These are phyloP conservation scores for Beauveria sp. DNA, from an alignment of 2,329 filamentous ascomycete species.

Conservation along the genomic window DNA sequence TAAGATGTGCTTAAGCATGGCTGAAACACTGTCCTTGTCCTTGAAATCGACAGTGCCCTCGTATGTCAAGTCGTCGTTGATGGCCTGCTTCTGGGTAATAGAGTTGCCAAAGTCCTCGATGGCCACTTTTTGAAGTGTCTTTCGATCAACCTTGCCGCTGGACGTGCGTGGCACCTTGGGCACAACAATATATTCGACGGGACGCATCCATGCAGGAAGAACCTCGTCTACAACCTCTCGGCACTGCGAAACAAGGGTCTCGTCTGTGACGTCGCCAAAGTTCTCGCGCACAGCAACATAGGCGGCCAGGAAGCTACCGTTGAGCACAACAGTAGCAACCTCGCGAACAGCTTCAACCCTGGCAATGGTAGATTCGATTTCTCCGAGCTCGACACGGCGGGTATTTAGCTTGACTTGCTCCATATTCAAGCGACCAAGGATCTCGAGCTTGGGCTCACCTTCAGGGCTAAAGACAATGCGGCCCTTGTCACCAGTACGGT, in stretches of 20 bases:
- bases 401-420: slow-evolving; percentile 12
- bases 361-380: slow-evolving; percentile 8
- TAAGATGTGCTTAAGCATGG: slow-evolving; percentile 5
- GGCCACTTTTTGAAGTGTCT: slow-evolving; percentile 2
- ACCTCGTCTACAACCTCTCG: slow-evolving; percentile 1
- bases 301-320: slow-evolving; percentile 9
- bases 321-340: slow-evolving; percentile 41
- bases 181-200: slow-evolving; percentile 7
- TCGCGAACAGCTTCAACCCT: slow-evolving; percentile 22
- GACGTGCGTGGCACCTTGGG: slow-evolving; percentile 7
- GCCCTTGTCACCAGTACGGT: slow-evolving; percentile 10
- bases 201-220: slow-evolving; percentile 12
- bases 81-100: slow-evolving; percentile 8
- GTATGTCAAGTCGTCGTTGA: neutral
- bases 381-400: slow-evolving; percentile 8
- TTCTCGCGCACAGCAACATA: slow-evolving; percentile 7
- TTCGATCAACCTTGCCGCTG: slow-evolving; percentile 11
- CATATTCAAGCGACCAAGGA: slow-evolving; percentile 9
- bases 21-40: neutral
- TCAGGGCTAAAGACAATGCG: slow-evolving; percentile 6
- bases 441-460: slow-evolving; percentile 9
- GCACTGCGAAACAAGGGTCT: neutral
- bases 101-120: slow-evolving; percentile 7
- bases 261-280: neutral
- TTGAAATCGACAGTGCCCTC: neutral